A percentile compares a stretch with the other conserved stretches of the same genome.
phyloP scores from a whole-genome alignment of 164 flowering plant genomes.

The Piper longum region DNA sequence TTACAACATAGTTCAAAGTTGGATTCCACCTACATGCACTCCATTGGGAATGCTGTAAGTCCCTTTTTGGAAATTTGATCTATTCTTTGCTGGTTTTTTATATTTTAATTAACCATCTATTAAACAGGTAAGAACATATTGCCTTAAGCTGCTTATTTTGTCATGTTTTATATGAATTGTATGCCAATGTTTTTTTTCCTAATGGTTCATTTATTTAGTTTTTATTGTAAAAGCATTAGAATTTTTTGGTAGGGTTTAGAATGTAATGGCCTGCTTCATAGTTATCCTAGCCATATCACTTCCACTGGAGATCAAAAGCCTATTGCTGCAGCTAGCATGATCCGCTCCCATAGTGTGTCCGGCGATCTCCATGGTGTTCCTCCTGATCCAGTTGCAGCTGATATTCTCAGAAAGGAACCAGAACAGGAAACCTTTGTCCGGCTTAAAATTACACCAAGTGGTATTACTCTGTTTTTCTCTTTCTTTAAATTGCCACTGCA shows the following conservation, averaged over 20 bases:
- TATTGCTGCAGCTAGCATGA: constrained; percentile 69
- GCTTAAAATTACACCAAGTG: constrained; percentile 56
- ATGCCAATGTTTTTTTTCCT: not conserved
- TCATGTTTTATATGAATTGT: too few relatives aligned
- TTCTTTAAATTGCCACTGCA: too few relatives aligned
- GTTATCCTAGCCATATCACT: constrained; percentile 30
- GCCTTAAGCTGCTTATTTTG: too few relatives aligned
- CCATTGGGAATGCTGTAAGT: constrained; percentile 65
- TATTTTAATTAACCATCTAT: too few relatives aligned
- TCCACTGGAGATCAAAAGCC: constrained; percentile 48
- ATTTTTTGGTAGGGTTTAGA: constrained; percentile 27
- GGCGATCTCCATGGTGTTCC: constrained; percentile 97
- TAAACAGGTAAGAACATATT: too few relatives aligned
- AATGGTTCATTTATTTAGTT: too few relatives aligned
- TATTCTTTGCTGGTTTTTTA: not conserved
- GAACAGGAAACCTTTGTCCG: constrained; percentile 88
- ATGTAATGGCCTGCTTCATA: constrained; percentile 21
- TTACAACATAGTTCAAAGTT: constrained; percentile 42
- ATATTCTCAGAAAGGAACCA: constrained; percentile 87
- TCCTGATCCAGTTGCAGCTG: constrained; percentile 96
- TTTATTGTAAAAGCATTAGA: too few relatives aligned
- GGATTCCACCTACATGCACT: constrained; percentile 40
- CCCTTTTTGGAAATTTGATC: not conserved
- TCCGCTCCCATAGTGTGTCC: constrained; percentile 83
- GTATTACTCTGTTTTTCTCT: constrained; percentile 23